phyloP scores from a whole-genome alignment of 768 basidiomycete species.

The Cyclocybe cylindracea region DNA sequence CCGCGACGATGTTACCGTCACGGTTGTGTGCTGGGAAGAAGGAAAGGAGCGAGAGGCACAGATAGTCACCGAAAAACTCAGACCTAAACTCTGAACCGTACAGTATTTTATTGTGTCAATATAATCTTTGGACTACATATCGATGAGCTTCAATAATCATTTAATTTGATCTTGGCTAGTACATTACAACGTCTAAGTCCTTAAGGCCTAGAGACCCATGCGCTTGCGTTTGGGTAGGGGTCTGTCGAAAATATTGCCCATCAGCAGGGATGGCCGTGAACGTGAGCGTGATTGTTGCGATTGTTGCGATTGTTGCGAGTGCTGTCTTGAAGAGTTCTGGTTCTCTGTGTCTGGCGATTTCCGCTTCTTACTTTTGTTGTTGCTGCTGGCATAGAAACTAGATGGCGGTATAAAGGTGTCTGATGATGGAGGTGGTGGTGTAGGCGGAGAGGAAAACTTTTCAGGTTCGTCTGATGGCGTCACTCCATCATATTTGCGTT shows the following conservation, averaged over 20 bases:
- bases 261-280: conserved; percentile 18
- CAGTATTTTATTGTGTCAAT: not conserved
- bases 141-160: not conserved
- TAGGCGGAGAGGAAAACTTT: conserved; percentile 26
- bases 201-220: not conserved
- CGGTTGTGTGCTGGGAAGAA: conserved; percentile 84
- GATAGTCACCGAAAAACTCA: conserved; percentile 44
- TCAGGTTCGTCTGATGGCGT: not conserved
- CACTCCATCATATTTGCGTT: conserved; percentile 1
- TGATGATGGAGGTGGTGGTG: conserved; percentile 24
- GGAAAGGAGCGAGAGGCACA: conserved; percentile 47
- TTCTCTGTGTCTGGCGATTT: conserved; percentile 21
- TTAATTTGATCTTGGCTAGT: not conserved
- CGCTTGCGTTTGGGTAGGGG: not conserved
- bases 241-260: conserved; percentile 20
- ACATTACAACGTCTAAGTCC: not conserved
- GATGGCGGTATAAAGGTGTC: conserved; percentile 21
- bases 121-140: not conserved
- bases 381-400: conserved; percentile 29
- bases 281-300: no score
- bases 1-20: conserved; percentile 85
- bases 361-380: conserved; percentile 34
- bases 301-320: conserved; percentile 11
- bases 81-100: conserved; percentile 47
- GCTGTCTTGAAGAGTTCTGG: conserved; percentile 7